Evolutionary conservation across 345 rosid genomes (phyloP), one percentile per base, ranked within the genome.

Genomic region (Syzygium jambos): DNA sequence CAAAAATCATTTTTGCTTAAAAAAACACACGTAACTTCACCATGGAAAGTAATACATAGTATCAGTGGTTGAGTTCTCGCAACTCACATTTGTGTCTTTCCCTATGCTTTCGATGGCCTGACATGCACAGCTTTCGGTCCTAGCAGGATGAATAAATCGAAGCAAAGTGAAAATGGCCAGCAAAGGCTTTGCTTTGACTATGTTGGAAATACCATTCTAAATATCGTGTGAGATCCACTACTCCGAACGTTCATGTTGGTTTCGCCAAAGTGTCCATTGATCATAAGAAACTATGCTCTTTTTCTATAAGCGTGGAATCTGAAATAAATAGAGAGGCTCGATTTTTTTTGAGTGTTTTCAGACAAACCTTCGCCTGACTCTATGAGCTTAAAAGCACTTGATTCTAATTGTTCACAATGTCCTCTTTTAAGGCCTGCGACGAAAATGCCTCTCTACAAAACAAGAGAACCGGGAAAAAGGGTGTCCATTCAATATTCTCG

Each of bases 171-270:
- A 84, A 51, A 34, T 82, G 86, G 51, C 29, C 7, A 1, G 16
- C 41, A n/a, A 51, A 49, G 17, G 43, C 52, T 27, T 43, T 87
- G 22, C 22, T 55, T 55, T 55, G 22, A 17, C 84, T 57, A 38
- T 84, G 85, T 34, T 41, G 52, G 12, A 77, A 82, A 19, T 94
- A 97, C 98, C 99, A 95, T 97, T 94, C 98, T 94, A 86, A 97
- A 95, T 89, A 97, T 95, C 41, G 98, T 95, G 93, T 96, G 99
- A 38, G 99, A 96, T 89, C 98, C 92, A 91, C 98, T 95, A 88
- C 97, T 96, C 23, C 95, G 93, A 88, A 91, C 92, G 87, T 95
- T 96, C 98, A 95, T 94, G 90, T 95, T 97, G 89, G 99, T 96
- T 95, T 95, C 97, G 1, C 98, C 97, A 87, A 97, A 97, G 88